A percentile compares a stretch with the other conserved stretches of the same genome.
These are phyloP conservation scores for Erythrobasidium hasegawianum DNA, from an alignment of 1,284 basidiomycete species.

Conservation along the genomic window DNA sequence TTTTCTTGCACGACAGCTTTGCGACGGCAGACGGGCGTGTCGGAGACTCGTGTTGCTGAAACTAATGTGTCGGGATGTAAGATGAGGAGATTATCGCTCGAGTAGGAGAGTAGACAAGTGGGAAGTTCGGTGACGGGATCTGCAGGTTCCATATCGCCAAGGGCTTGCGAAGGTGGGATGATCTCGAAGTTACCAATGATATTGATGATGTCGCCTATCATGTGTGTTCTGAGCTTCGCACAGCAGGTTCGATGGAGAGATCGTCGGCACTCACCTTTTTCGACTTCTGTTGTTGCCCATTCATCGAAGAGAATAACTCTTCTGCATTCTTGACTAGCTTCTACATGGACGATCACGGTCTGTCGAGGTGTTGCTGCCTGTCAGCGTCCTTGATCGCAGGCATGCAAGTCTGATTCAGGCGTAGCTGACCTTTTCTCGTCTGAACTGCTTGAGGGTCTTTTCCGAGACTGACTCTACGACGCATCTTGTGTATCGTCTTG, in stretches of 20 bases:
- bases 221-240: not conserved
- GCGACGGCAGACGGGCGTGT: slow-evolving; percentile 71
- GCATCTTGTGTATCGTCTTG: slow-evolving; percentile 29
- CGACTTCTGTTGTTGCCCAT: slow-evolving; percentile 38
- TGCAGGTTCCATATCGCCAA: slow-evolving; percentile 57
- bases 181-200: slow-evolving; percentile 55
- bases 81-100: slow-evolving; percentile 56
- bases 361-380: not conserved
- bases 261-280: slow-evolving; percentile 22
- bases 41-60: slow-evolving; percentile 80
- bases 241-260: not conserved
- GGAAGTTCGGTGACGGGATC: slow-evolving; percentile 13
- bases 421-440: slow-evolving; percentile 3
- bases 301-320: slow-evolving; percentile 39
- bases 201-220: slow-evolving; percentile 69
- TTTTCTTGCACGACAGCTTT: slow-evolving; percentile 71
- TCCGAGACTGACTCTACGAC: slow-evolving; percentile 34
- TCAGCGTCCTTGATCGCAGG: not conserved
- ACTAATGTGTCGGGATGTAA: slow-evolving; percentile 84
- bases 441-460: slow-evolving; percentile 26
- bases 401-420: slow-evolving; percentile 11
- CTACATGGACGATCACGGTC: slow-evolving; percentile 33
- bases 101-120: slow-evolving; percentile 26
- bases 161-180: slow-evolving; percentile 39
- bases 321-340: slow-evolving; percentile 20